A percentile compares a stretch with the other conserved stretches of the same genome.
These are phyloP conservation scores for Aphanomyces invadans DNA, from an alignment of 352 stramenopile genomes.

Conservation along the genomic window DNA sequence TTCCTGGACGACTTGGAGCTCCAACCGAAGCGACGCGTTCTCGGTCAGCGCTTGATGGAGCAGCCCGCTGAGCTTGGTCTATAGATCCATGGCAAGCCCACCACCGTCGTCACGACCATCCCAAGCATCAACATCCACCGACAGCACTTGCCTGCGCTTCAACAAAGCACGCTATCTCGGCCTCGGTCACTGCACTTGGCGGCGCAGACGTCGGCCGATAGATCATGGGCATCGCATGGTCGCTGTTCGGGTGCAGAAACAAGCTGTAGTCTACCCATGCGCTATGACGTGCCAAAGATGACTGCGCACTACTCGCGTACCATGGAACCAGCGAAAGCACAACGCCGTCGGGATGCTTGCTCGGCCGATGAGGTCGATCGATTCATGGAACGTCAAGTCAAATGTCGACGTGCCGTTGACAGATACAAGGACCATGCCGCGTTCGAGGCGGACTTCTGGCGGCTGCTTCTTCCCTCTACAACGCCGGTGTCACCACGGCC, in stretches of 20 bases:
- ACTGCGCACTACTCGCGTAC: no score
- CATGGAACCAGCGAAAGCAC: slow-evolving; percentile 72
- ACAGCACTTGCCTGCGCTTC: slow-evolving; percentile 7
- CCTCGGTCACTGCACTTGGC: not conserved
- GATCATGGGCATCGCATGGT: not conserved
- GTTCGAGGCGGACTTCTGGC: slow-evolving; percentile 31
- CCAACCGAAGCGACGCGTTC: slow-evolving; percentile 66
- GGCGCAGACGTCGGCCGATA: slow-evolving; percentile 5
- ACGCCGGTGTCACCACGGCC: not conserved
- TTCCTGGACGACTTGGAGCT: slow-evolving; percentile 47
- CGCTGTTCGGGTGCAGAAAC: slow-evolving; percentile 45
- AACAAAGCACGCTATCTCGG: slow-evolving; percentile 3
- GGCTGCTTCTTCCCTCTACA: not conserved
- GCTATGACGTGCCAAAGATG: not conserved
- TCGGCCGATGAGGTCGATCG: slow-evolving; percentile 46
- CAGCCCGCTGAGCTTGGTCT: slow-evolving; percentile 36
- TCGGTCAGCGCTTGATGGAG: slow-evolving; percentile 63
- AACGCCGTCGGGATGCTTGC: slow-evolving; percentile 58
- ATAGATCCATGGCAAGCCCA: not conserved
- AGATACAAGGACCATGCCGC: slow-evolving; percentile 63
- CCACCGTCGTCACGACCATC: not conserved
- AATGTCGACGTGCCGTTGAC: slow-evolving; percentile 79
- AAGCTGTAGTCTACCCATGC: slow-evolving; percentile 47
- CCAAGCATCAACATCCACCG: not conserved
- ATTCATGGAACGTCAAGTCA: slow-evolving; percentile 38